phyloP scores from a whole-genome alignment of 441 rosid genomes.

The Jatropha multifida region DNA sequence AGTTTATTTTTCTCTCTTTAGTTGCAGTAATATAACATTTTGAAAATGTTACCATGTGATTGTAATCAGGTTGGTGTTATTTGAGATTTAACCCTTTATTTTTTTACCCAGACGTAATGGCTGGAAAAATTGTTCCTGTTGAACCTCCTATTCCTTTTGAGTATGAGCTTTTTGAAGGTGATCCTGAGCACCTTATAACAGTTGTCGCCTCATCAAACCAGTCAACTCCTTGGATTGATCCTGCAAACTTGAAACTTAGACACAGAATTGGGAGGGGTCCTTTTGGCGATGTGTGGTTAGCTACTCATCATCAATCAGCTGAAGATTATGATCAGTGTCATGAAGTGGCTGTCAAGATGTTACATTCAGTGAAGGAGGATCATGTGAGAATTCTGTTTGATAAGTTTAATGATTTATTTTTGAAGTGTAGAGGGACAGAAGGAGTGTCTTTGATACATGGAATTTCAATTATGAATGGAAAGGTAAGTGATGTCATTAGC shows the following conservation, averaged over 20 bases:
- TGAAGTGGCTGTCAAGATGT: conserved; percentile 86
- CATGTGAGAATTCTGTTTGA: conserved; percentile 42
- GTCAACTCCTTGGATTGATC: conserved; percentile 63
- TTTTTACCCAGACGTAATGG: conserved; percentile 40
- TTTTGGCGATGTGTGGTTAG: conserved; percentile 92
- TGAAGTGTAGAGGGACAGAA: conserved; percentile 48
- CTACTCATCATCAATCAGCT: conserved; percentile 66
- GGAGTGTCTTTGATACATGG: conserved; percentile 64
- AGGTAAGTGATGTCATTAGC: conserved; percentile 38
- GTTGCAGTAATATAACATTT: too few species aligned
- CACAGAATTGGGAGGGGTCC: conserved; percentile 94
- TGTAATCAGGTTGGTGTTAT: background rate
- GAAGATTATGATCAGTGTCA: conserved; percentile 61
- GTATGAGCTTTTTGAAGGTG: conserved; percentile 68
- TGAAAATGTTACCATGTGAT: background rate
- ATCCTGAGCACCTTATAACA: conserved; percentile 51
- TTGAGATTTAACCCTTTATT: background rate
- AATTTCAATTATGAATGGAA: conserved; percentile 67
- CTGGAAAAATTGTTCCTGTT: conserved; percentile 48
- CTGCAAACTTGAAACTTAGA: conserved; percentile 60
- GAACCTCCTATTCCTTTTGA: conserved; percentile 50
- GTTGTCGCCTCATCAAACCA: conserved; percentile 44
- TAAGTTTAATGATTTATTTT: conserved; percentile 64
- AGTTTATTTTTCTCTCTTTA: background rate
- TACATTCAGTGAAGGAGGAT: conserved; percentile 65